Conservation (phyloP, 495 filamentous ascomycete genomes). For the Penicillium pancosmium region DNA sequence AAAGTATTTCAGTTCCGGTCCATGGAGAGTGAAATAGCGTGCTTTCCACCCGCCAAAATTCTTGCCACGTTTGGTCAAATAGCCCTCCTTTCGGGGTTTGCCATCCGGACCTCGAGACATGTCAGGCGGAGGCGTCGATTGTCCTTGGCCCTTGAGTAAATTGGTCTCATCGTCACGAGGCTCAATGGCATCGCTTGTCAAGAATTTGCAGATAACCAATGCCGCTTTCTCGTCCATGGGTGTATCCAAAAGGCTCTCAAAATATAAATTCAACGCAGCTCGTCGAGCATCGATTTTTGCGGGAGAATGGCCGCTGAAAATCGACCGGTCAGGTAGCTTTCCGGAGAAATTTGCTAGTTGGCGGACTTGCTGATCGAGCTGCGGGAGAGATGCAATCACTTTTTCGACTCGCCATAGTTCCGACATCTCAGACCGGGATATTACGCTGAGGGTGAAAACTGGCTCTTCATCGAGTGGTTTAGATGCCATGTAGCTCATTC, state of each 20-base stretch:
- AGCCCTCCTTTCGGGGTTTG: slow-evolving; percentile 79
- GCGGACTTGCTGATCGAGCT: slow-evolving; percentile 79
- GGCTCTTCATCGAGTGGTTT: slow-evolving; percentile 78
- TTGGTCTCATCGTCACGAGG: slow-evolving; percentile 67
- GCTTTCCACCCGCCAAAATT: slow-evolving; percentile 99
- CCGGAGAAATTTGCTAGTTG: slow-evolving; percentile 65
- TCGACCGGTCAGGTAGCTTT: slow-evolving; percentile 77
- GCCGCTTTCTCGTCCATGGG: slow-evolving; percentile 78
- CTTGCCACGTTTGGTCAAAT: slow-evolving; percentile 94
- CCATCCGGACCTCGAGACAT: slow-evolving; percentile 58
- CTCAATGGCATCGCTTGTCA: slow-evolving; percentile 83
- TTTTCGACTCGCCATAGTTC: slow-evolving; percentile 96
- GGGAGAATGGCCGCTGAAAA: slow-evolving; percentile 93
- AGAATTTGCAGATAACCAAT: slow-evolving; percentile 81
- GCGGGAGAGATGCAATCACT: slow-evolving; percentile 75
- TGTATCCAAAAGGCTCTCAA: slow-evolving; percentile 80
- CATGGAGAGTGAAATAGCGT: slow-evolving; percentile 89
- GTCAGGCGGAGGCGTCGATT: slow-evolving; percentile 36
- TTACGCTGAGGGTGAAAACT: slow-evolving; percentile 88
- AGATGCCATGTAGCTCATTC: slow-evolving; percentile 75
- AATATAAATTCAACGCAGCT: slow-evolving; percentile 77
- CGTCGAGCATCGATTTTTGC: slow-evolving; percentile 91
- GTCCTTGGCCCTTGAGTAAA: slow-evolving; percentile 48
- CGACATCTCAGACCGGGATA: slow-evolving; percentile 71
- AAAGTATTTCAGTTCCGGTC: slow-evolving; percentile 87